Evolutionary conservation across 495 filamentous ascomycete genomes (phyloP), one percentile per base, ranked within the genome.

Genomic region (Amphirosellinia nigrospora): DNA sequence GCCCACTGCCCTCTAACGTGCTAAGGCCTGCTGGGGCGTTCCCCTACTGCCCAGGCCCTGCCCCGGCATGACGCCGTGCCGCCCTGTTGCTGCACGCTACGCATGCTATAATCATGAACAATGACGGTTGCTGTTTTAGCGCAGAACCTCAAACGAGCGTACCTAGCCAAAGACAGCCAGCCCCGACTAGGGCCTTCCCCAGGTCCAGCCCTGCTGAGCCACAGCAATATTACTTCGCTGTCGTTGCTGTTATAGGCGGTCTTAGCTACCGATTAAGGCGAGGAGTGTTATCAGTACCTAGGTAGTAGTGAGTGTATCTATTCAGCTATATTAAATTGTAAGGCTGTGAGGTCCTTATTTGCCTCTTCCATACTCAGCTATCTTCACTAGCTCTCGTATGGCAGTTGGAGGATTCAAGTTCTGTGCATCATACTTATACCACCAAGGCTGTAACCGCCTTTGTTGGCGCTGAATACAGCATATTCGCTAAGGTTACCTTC

Each of bases 41-140:
- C 46, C 21, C 46, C 50, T 10, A 4, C 28, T 55, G 11, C 52
- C 30, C 53, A 32, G 10, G 53, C 15, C 28, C 9, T 32, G 15
- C 34, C 2, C 38, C 28, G 38, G 59, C 16, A 41, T 2, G 34
- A n/a, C n/a, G 36, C 36, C 8, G 58, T 60, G 58, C 58, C 58
- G 58, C 58, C 58, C 36, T 39, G 56, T 26, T 60, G 34, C 56
- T 60, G 56, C 53, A 56, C 53, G 11, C 55, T 36, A 58, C 19
- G 55, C 36, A 63, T 32, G 38, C 59, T 63, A 11, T 63, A 63
- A 63, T 63, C 41, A 30, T 63, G 23, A 13, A 53, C 34, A 56
- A 53, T 69, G 66, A 61, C 45, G 66, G 52, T 34, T 68, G 23
- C 10, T 61, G 55, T 48, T 68, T 48, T 68, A 68, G 66, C 66